Percentiles rank a stretch among this genome's conserved stretches.
phyloP scores from a whole-genome alignment of 768 basidiomycete genomes.

The Rhodosporidiobolus odoratus region DNA sequence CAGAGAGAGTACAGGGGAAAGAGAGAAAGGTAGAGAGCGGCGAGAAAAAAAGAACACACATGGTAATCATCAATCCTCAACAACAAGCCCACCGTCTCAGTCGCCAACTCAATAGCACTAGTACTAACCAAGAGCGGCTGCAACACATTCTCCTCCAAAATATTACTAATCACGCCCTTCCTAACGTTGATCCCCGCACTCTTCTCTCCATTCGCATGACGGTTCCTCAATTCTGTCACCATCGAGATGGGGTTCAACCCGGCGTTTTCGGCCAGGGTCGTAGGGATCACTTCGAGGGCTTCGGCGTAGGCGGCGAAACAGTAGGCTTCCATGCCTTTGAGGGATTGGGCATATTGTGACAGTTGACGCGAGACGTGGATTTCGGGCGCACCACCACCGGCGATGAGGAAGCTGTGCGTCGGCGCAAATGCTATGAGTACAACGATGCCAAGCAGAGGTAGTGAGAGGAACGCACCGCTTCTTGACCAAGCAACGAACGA shows the following conservation, averaged over 20 bases:
- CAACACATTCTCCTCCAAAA: slow-evolving; percentile 92
- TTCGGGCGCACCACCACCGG: slow-evolving; percentile 94
- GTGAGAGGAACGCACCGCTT: slow-evolving; percentile 64
- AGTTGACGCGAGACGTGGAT: slow-evolving; percentile 91
- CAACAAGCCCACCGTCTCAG: slow-evolving; percentile 94
- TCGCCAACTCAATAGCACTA: slow-evolving; percentile 87
- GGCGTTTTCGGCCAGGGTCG: slow-evolving; percentile 95
- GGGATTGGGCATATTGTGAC: slow-evolving; percentile 80
- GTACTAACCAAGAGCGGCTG: slow-evolving; percentile 88
- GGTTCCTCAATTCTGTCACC: slow-evolving; percentile 93
- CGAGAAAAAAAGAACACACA: slow-evolving; percentile 1
- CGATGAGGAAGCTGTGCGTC: slow-evolving; percentile 70
- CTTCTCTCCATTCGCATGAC: slow-evolving; percentile 88
- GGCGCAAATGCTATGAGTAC: neutral
- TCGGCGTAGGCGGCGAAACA: slow-evolving; percentile 99
- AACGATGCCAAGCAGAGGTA: neutral
- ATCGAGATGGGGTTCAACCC: slow-evolving; percentile 97
- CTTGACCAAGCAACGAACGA: slow-evolving; percentile 95
- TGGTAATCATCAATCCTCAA: slow-evolving; percentile 75
- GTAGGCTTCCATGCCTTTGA: slow-evolving; percentile 98
- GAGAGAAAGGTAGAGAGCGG: no score
- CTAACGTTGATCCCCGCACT: slow-evolving; percentile 97
- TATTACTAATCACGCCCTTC: slow-evolving; percentile 95
- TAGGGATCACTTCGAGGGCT: slow-evolving; percentile 94
- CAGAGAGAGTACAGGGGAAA: neutral